These are phyloP conservation scores for Exophiala viscosa DNA, from an alignment of 2,329 filamentous ascomycete species.

Conservation along the genomic window DNA sequence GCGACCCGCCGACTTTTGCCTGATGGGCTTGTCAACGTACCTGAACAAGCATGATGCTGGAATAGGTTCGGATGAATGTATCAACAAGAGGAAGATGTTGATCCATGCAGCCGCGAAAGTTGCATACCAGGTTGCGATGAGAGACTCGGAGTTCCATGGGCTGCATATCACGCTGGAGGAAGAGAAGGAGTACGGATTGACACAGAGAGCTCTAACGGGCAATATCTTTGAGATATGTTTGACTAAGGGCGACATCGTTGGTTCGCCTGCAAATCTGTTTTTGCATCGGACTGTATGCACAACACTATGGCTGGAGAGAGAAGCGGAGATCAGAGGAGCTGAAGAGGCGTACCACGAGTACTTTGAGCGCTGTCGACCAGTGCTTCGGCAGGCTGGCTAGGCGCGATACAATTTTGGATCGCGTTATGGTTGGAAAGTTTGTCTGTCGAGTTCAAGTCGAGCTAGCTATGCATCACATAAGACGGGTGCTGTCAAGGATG, in stretches of 20 bases:
- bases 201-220: not conserved
- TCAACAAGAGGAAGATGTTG: slow-evolving; percentile 11
- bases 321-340: not conserved
- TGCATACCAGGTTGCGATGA: slow-evolving; percentile 5
- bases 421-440: too few relatives aligned
- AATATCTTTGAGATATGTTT: slow-evolving; percentile 6
- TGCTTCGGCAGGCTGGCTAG: too few relatives aligned
- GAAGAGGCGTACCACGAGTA: not conserved
- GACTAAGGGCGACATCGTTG: not conserved
- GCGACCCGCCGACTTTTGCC: slow-evolving; percentile 5
- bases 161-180: not conserved
- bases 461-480: too few relatives aligned
- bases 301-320: not conserved
- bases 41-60: not conserved
- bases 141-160: slow-evolving; percentile 6
- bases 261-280: not conserved
- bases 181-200: not conserved
- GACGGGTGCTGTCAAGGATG: too few relatives aligned
- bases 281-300: not conserved
- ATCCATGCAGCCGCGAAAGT: slow-evolving; percentile 8
- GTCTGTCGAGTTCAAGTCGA: too few relatives aligned
- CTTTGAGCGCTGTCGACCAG: too few relatives aligned
- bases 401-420: too few relatives aligned
- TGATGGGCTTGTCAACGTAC: slow-evolving; percentile 1
- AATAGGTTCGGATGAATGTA: not conserved